Conservation (phyloP, 2,329 filamentous ascomycete species). For the Hypoxylon sp. region DNA sequence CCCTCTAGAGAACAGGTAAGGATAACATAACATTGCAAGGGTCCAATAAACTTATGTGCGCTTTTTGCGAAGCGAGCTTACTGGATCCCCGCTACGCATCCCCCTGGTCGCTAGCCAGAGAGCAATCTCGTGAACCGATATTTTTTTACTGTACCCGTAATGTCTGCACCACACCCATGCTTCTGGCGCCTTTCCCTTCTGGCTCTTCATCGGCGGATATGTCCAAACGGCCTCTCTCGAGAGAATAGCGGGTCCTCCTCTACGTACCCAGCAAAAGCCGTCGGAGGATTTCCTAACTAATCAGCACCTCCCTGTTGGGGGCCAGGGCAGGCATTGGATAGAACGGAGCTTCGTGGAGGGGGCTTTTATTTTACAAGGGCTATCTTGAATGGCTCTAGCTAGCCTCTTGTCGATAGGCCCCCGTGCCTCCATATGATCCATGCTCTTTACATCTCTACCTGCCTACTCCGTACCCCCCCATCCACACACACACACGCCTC, state of each 20-base stretch:
- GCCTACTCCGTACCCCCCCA: slow-evolving; percentile 52
- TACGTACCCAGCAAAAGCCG: slow-evolving; percentile 51
- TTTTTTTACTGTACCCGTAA: slow-evolving; percentile 52
- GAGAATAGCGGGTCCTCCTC: slow-evolving; percentile 58
- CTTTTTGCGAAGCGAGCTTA: slow-evolving; percentile 57
- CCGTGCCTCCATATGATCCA: slow-evolving; percentile 54
- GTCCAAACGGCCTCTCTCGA: slow-evolving; percentile 62
- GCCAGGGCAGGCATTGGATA: slow-evolving; percentile 54
- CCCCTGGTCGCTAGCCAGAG: slow-evolving; percentile 52
- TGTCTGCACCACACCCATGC: slow-evolving; percentile 47
- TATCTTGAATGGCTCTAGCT: slow-evolving; percentile 50
- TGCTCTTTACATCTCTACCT: slow-evolving; percentile 48
- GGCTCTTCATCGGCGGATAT: slow-evolving; percentile 55
- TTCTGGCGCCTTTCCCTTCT: slow-evolving; percentile 57
- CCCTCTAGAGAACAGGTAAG: slow-evolving; percentile 29
- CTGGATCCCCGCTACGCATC: slow-evolving; percentile 51
- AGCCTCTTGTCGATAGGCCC: slow-evolving; percentile 47
- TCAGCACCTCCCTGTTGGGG: slow-evolving; percentile 57
- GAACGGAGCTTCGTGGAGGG: slow-evolving; percentile 48
- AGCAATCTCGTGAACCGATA: slow-evolving; percentile 63
- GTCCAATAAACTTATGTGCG: slow-evolving; percentile 45
- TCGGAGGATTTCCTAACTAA: slow-evolving; percentile 63
- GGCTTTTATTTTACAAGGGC: slow-evolving; percentile 47
- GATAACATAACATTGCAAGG: slow-evolving; percentile 37
- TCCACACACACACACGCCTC: slow-evolving; percentile 35